phyloP scores from a whole-genome alignment of 257 asterid genomes.

The Scutellaria barbata region DNA sequence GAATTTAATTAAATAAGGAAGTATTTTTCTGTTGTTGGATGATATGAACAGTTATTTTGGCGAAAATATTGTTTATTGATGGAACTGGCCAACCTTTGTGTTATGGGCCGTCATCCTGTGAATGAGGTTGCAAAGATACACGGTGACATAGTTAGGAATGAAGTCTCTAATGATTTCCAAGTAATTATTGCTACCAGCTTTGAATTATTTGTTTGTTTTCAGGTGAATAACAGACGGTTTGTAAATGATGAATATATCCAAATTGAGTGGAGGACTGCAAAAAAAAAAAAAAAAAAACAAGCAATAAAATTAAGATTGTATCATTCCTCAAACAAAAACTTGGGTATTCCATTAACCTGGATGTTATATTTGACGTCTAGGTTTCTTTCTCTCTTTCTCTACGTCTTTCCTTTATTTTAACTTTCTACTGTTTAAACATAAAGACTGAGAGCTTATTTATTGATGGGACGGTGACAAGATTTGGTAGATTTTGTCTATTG shows the following conservation, averaged over 20 bases:
- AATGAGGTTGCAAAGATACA: slow-evolving; percentile 91
- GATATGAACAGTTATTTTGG: too few relatives aligned
- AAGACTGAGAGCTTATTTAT: slow-evolving; percentile 14
- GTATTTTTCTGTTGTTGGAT: too few relatives aligned
- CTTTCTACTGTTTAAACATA: slow-evolving; percentile 1
- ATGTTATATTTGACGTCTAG: slow-evolving; percentile 89
- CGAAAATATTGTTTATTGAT: too few relatives aligned
- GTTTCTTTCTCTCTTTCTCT: slow-evolving; percentile 43
- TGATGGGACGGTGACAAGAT: too few relatives aligned
- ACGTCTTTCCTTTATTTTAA: slow-evolving; percentile 29
- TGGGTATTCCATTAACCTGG: slow-evolving; percentile 76
- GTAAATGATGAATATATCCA: slow-evolving; percentile 83
- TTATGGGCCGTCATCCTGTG: slow-evolving; percentile 85
- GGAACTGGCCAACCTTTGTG: slow-evolving; percentile 76
- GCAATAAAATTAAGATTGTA: slow-evolving; percentile 68
- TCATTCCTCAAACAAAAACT: slow-evolving; percentile 71
- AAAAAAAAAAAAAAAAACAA: too few relatives aligned
- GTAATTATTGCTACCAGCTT: slow-evolving; percentile 40
- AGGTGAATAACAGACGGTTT: slow-evolving; percentile 54
- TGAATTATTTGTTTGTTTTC: slow-evolving; percentile 5
- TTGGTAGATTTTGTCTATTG: too few relatives aligned
- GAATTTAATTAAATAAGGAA: too few relatives aligned
- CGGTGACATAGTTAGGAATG: slow-evolving; percentile 78
- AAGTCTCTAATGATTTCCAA: slow-evolving; percentile 80
- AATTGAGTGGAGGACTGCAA: slow-evolving; percentile 74